Conservation (phyloP, 2,329 filamentous ascomycete genomes). For the Penicillium crustosum region DNA sequence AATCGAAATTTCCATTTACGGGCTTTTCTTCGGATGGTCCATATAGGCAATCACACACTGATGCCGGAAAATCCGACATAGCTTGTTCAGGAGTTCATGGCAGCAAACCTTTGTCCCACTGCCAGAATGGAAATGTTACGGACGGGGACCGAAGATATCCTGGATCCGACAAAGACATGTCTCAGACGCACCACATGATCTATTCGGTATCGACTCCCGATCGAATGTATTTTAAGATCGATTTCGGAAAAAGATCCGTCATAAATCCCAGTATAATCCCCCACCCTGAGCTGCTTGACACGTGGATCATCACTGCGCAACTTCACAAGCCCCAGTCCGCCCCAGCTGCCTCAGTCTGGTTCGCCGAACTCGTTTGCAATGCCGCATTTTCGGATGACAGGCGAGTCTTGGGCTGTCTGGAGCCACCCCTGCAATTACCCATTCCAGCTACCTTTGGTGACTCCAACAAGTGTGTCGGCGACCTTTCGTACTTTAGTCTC, state of each 20-base stretch:
- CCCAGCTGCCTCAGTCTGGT: slow-evolving; percentile 32
- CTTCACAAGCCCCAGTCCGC: slow-evolving; percentile 30
- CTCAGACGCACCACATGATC: slow-evolving; percentile 34
- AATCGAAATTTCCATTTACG: background rate
- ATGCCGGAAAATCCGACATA: background rate
- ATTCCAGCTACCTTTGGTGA: slow-evolving; percentile 48
- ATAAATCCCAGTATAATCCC: slow-evolving; percentile 61
- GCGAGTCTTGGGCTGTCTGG: slow-evolving; percentile 39
- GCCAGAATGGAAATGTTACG: background rate
- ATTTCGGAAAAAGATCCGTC: slow-evolving; percentile 45
- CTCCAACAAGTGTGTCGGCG: slow-evolving; percentile 47
- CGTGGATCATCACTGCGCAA: slow-evolving; percentile 56
- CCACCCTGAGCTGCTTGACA: slow-evolving; percentile 50
- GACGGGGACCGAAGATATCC: background rate
- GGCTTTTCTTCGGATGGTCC: background rate
- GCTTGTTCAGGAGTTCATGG: background rate
- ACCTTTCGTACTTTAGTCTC: slow-evolving; percentile 44
- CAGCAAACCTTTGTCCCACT: background rate
- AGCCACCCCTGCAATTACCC: slow-evolving; percentile 45
- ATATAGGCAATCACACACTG: background rate
- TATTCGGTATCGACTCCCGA: slow-evolving; percentile 51
- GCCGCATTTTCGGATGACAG: slow-evolving; percentile 48
- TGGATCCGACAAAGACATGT: slow-evolving; percentile 1
- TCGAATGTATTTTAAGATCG: slow-evolving; percentile 51
- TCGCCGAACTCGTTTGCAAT: slow-evolving; percentile 52